phyloP scores from a whole-genome alignment of 2,329 filamentous ascomycete genomes.

The Alternaria dauci region DNA sequence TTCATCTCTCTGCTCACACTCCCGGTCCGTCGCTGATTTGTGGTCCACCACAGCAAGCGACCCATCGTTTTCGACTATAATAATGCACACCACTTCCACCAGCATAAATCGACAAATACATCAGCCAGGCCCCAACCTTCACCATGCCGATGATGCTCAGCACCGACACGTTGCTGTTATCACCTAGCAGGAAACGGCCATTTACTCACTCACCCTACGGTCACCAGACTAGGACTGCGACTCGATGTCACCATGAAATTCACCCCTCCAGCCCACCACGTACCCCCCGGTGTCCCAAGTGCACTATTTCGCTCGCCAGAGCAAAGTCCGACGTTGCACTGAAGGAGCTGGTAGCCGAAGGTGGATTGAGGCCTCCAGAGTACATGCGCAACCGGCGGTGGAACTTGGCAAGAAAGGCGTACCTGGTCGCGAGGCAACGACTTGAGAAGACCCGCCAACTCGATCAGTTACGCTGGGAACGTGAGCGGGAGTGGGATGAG shows the following conservation, averaged over 20 bases:
- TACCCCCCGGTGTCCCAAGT: slow-evolving; percentile 31
- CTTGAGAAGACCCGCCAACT: slow-evolving; percentile 20
- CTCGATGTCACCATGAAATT: slow-evolving; percentile 33
- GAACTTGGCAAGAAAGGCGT: slow-evolving; percentile 30
- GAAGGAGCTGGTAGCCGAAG: slow-evolving; percentile 20
- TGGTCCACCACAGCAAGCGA: slow-evolving; percentile 25
- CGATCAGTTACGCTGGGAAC: slow-evolving; percentile 33
- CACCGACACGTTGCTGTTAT: slow-evolving; percentile 4
- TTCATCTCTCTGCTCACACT: slow-evolving; percentile 8
- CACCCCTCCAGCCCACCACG: slow-evolving; percentile 31
- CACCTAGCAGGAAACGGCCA: slow-evolving; percentile 4
- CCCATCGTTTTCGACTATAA: slow-evolving; percentile 14
- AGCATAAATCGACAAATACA: slow-evolving; percentile 20
- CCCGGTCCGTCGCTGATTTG: slow-evolving; percentile 12
- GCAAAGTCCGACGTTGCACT: slow-evolving; percentile 24
- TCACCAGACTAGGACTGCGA: slow-evolving; percentile 26
- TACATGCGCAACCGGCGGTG: slow-evolving; percentile 28
- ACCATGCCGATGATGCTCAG: slow-evolving; percentile 21
- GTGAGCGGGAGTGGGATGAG: slow-evolving; percentile 34
- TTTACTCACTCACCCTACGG: slow-evolving; percentile 9
- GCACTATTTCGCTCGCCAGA: slow-evolving; percentile 22
- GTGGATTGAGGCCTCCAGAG: slow-evolving; percentile 20
- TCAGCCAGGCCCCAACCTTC: slow-evolving; percentile 10
- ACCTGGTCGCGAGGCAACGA: slow-evolving; percentile 22
- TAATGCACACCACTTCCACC: slow-evolving; percentile 19